Conservation (phyloP, 768 basidiomycete genomes). For the Rhodotorula graminis region DNA sequence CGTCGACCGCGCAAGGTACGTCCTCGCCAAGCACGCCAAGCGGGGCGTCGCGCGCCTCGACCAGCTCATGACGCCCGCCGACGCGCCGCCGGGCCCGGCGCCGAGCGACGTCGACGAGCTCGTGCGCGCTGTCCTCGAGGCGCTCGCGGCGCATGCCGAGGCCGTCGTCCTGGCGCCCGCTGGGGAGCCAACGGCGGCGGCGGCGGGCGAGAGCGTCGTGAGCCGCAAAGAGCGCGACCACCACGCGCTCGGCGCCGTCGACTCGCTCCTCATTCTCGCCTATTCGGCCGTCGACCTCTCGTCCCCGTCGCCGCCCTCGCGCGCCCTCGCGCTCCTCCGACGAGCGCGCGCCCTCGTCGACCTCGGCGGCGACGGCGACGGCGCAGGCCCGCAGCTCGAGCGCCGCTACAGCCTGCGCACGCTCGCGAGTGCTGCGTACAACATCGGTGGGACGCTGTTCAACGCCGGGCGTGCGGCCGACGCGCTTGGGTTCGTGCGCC, state of each 20-base stretch:
- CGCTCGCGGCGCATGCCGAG: background rate
- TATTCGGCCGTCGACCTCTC: slow-evolving; percentile 20
- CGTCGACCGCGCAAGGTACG: slow-evolving; percentile 18
- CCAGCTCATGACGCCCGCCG: slow-evolving; percentile 6
- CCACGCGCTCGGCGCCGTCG: slow-evolving; percentile 4
- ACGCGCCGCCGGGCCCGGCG: background rate
- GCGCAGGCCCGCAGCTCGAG: background rate
- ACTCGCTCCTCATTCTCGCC: slow-evolving; percentile 28
- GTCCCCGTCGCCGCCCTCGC: slow-evolving; percentile 18
- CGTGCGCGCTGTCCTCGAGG: slow-evolving; percentile 5
- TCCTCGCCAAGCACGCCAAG: background rate
- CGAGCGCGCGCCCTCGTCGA: slow-evolving; percentile 29
- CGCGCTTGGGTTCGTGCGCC: slow-evolving; percentile 66
- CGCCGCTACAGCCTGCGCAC: slow-evolving; percentile 43
- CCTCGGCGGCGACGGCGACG: background rate
- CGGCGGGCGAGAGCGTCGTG: background rate
- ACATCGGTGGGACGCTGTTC: slow-evolving; percentile 53
- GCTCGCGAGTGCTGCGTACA: slow-evolving; percentile 44
- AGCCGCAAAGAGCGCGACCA: background rate
- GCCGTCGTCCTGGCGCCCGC: background rate
- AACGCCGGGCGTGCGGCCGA: slow-evolving; percentile 60
- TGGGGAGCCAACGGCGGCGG: too few species aligned
- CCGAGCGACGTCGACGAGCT: background rate
- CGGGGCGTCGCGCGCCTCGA: slow-evolving; percentile 6
- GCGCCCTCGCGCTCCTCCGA: slow-evolving; percentile 11